Evolutionary conservation across 2,329 filamentous ascomycete species (phyloP), one percentile per base, ranked within the genome.

Genomic region (Furcasterigmium sp.): DNA sequence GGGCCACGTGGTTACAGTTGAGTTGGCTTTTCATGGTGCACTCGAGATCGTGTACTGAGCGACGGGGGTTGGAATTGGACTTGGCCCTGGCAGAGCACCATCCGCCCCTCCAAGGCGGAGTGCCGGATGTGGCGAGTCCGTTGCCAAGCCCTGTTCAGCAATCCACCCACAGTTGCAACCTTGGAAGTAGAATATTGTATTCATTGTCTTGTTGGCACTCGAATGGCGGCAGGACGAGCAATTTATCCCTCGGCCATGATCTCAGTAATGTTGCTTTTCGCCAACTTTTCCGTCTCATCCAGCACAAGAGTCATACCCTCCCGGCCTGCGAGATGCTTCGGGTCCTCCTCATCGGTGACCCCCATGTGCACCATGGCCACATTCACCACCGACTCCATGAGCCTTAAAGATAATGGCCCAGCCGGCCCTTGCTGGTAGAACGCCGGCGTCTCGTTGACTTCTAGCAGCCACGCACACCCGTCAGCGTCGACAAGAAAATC

Each of bases 381-480:
- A 11, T 49, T 58, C 1, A 67, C 40, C 3, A 65, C 50, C 3
- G 61, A 60, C 46, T 67, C 62, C 62, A 67, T 64, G 3, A 67
- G 47, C 0, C 60, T 47, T 30, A 56, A 25, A 0, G 63, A 56
- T 37, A 67, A 29, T n/a, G 56, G 52, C 0, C 62, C 62, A 0
- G 63, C 61, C 2, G 61, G 54, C 0, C 59, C 60, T 1, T 59
- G 51, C 17, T 66, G 44, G 35, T 67, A 67, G 32, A 67, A 65
- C 0, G 63, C 63, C 0, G 64, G 64, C 18, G 62, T 63, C 50
- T 66, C 62, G 15, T 67, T 67, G 1, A 60, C 62, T 45, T 67
- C 64, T 1, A 67, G 43, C 0, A 67, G 42, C 64, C 64, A 67
- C 0, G 54, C 59, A 1, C 42, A 54, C 0, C 62, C 64, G 0